Base-by-base conservation (phyloP, 1,284 basidiomycete genomes). In the Ganoderma leucocontextum region DNA sequence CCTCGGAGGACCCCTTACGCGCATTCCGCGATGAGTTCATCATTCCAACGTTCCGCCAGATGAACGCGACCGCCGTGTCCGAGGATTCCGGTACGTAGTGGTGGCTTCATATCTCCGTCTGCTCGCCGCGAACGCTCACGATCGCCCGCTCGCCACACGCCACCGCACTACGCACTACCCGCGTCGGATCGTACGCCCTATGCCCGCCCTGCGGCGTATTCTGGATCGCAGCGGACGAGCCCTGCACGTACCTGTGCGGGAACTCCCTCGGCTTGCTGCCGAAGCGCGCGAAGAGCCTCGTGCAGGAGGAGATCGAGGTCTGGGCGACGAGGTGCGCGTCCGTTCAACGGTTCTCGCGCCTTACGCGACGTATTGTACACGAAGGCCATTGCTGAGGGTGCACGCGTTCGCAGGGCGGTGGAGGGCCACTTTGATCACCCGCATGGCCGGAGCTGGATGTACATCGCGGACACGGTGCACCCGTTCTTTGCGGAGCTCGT, bases 381-480 rank as follows among this genome's bases (percentile, higher is more conserved):
- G 39, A 53, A 35, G 33, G 29, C 13, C 6, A 57, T 17, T 19
- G 53, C 35, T 66, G 7, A 22, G 8, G 19, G 25, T 36, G 42
- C 57, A 49, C 38, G 38, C 68, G 36, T 53, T 19, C 66, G 36
- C 73, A 97, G 96, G 74, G 96, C 89, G 17, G 97, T 99, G 42
- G 86, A 92, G 58, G 98, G 95, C 15, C 98, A 99, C 81, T 97
- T 97, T 81, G 84, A 89, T 74, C 97, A 99, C 80, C 94, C 95
- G 8, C 85, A 93, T 75, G 84, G 84, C 44, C 88, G 95, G 60
- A 91, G 91, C 61, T 99, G 98, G 98, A 90, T 91, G 78, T 84
- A 88, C 75, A 91, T 94, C 69, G 90, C 93, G 65, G 91, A 93
- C 75, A 85, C 86, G 52, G 86, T 95, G 62, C 89, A 89, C 19